These are phyloP conservation scores for Knufia fluminis DNA, from an alignment of 2,329 filamentous ascomycete genomes.

Conservation along the genomic window DNA sequence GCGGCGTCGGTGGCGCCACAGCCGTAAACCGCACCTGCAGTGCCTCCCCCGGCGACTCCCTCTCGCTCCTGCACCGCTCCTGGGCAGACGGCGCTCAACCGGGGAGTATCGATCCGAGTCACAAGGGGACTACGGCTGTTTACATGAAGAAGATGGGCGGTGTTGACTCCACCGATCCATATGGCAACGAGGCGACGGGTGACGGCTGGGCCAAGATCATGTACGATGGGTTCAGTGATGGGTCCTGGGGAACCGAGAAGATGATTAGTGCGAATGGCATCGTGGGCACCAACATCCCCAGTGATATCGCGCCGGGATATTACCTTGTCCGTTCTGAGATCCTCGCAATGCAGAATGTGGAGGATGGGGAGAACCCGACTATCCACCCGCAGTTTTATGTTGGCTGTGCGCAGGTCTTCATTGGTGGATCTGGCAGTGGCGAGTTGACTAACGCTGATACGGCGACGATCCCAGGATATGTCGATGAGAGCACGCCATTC, in stretches of 20 bases:
- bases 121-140: constrained; percentile 61
- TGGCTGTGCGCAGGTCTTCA: constrained; percentile 62
- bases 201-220: constrained; percentile 72
- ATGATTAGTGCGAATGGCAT: constrained; percentile 56
- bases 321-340: constrained; percentile 66
- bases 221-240: constrained; percentile 55
- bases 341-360: constrained; percentile 57
- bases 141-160: constrained; percentile 62
- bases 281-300: constrained; percentile 53
- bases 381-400: constrained; percentile 62
- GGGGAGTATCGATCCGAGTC: constrained; percentile 50
- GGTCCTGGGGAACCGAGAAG: constrained; percentile 59
- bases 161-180: constrained; percentile 32
- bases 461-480: constrained; percentile 57
- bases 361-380: constrained; percentile 27
- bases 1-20: constrained; percentile 44
- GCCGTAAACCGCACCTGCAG: constrained; percentile 41
- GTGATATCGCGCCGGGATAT: constrained; percentile 52
- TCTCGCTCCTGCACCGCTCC: constrained; percentile 59
- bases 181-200: constrained; percentile 45
- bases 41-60: constrained; percentile 42
- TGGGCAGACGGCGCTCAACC: constrained; percentile 48
- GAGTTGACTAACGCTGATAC: constrained; percentile 37
- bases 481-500: constrained; percentile 45
- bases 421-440: constrained; percentile 41